Evolutionary conservation across 2,329 filamentous ascomycete species (phyloP).

Genomic region (Nannizziopsis barbatae): DNA sequence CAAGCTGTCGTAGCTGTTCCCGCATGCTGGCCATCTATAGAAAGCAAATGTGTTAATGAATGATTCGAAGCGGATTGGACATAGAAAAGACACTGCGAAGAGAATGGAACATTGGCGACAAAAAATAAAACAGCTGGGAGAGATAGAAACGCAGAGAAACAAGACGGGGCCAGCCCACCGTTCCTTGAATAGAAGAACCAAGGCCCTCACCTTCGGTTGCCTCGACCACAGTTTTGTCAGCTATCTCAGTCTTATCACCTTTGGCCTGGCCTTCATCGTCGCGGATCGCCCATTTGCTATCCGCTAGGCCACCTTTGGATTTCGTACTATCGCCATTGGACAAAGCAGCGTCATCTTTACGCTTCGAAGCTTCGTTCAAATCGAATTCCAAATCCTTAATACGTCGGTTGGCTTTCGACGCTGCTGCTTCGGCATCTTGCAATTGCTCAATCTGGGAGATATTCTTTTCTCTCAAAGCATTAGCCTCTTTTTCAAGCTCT

Average conservation of each 20-base stretch:
- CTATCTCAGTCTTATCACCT: conserved; percentile 22
- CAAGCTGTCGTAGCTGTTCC: conserved; percentile 38
- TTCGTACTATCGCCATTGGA: conserved; percentile 16
- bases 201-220: conserved; percentile 38
- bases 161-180: conserved; percentile 37
- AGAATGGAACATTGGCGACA: conserved; percentile 19
- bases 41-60: conserved; percentile 19
- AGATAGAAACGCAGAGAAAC: conserved; percentile 19
- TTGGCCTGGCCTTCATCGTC: conserved; percentile 17
- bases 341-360: conserved; percentile 7
- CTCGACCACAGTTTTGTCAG: conserved; percentile 17
- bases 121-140: conserved; percentile 6
- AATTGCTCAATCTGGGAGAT: conserved; percentile 16
- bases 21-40: conserved; percentile 39
- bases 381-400: conserved; percentile 18
- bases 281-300: conserved; percentile 33
- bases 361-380: conserved; percentile 13
- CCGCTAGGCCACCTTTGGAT: conserved; percentile 24
- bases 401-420: conserved; percentile 21
- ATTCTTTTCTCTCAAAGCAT: conserved; percentile 18
- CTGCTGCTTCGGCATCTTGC: conserved; percentile 14
- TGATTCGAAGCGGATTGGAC: conserved; percentile 14
- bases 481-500: conserved; percentile 26
- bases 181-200: conserved; percentile 39
- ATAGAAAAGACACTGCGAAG: conserved; percentile 11